Conservation (phyloP, 140 eudicot genomes). For the Senecio squalidus region DNA sequence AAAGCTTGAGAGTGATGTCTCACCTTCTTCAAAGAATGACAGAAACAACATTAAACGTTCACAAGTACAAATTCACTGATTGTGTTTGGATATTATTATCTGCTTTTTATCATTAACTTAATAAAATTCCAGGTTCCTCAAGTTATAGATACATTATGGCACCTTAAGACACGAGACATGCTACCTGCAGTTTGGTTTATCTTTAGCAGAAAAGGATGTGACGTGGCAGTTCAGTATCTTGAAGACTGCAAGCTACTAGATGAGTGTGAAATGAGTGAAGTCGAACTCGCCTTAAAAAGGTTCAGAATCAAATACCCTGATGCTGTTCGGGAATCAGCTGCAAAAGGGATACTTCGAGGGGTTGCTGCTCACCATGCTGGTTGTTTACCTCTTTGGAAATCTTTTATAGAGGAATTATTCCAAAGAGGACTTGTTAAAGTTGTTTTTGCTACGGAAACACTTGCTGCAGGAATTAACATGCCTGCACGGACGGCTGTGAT, state of each 20-base stretch:
- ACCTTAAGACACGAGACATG: constrained; percentile 75
- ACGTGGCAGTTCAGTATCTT: constrained; percentile 87
- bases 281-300: constrained; percentile 76
- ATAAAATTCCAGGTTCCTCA: constrained; percentile 69
- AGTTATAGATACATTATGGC: constrained; percentile 80
- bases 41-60: constrained; percentile 60
- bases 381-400: constrained; percentile 94
- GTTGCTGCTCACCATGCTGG: constrained; percentile 99
- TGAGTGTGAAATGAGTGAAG: constrained; percentile 79
- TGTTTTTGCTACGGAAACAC: constrained; percentile 97
- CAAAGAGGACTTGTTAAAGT: constrained; percentile 91
- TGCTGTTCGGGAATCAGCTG: constrained; percentile 85
- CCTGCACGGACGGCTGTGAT: constrained; percentile 98
- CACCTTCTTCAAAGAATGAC: constrained; percentile 69
- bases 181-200: constrained; percentile 98
- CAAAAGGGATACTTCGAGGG: constrained; percentile 81
- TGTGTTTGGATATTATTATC: background rate
- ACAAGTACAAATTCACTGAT: constrained; percentile 44
- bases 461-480: constrained; percentile 99
- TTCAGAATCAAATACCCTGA: constrained; percentile 80
- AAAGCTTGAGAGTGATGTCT: constrained; percentile 45
- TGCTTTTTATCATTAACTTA: background rate
- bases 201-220: constrained; percentile 99
- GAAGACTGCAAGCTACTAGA: constrained; percentile 69
- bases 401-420: constrained; percentile 89